Conservation (phyloP, 169 alveolate species). For the Plasmodium ovale region DNA sequence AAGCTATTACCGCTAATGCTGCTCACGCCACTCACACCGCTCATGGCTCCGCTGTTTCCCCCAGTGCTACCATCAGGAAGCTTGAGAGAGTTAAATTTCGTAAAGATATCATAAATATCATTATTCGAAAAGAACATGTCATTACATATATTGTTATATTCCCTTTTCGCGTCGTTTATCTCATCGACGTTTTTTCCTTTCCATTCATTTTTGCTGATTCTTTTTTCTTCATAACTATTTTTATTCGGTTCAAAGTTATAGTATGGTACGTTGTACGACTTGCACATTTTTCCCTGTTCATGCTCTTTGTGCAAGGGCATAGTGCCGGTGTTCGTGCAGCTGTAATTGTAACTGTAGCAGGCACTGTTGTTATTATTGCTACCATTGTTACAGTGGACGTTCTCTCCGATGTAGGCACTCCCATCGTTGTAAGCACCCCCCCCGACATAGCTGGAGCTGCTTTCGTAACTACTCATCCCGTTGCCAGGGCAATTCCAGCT, state of each 20-base stretch:
- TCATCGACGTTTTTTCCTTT: neutral
- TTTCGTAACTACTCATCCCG: neutral
- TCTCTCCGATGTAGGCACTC: neutral
- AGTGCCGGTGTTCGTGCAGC: no score
- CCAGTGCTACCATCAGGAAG: neutral
- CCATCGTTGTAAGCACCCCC: neutral
- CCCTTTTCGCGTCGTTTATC: neutral
- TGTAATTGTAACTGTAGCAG: neutral
- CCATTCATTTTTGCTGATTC: neutral
- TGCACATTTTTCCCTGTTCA: no score
- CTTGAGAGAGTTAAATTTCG: conserved; percentile 24
- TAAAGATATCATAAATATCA: conserved; percentile 55
- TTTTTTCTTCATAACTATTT: conserved; percentile 9
- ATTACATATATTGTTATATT: conserved; percentile 53
- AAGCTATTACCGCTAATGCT: neutral
- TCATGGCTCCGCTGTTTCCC: neutral
- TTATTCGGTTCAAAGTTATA: neutral
- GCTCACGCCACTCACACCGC: neutral
- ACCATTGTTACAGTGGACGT: neutral
- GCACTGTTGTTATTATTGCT: neutral
- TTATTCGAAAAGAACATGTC: conserved; percentile 62
- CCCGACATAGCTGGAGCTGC: neutral
- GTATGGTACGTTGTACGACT: conserved; percentile 1
- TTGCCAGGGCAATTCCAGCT: neutral
- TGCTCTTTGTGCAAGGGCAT: no score